Conservation (phyloP, 2,329 filamentous ascomycete species). For the Westerdykella ornata region DNA sequence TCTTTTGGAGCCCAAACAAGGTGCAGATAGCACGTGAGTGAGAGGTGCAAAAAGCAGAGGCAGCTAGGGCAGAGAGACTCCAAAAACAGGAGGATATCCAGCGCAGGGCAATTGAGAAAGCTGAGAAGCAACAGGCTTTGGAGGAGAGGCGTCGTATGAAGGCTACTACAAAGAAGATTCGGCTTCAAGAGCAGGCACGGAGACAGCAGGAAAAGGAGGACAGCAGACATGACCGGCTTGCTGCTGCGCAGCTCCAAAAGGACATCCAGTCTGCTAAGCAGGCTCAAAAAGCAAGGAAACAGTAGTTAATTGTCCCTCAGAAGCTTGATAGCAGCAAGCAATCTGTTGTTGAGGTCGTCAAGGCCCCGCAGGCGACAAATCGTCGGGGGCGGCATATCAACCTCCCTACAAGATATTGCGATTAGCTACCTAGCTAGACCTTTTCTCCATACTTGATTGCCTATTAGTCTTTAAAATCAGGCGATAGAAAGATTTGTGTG, state of each 20-base stretch:
- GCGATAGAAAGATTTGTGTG: too few relatives aligned
- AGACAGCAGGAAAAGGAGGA: neutral
- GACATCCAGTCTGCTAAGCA: neutral
- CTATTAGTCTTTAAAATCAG: too few relatives aligned
- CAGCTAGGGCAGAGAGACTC: neutral
- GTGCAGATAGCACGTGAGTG: too few relatives aligned
- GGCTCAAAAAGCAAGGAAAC: neutral
- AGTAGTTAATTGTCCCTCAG: neutral
- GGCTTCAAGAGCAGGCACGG: neutral
- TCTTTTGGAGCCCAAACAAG: slow-evolving; percentile 7
- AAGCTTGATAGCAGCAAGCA: neutral
- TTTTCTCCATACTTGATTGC: neutral
- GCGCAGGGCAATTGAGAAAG: neutral
- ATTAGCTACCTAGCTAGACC: neutral
- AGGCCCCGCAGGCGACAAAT: neutral
- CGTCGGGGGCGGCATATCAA: neutral
- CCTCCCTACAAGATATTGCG: neutral
- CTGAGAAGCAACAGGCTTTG: neutral
- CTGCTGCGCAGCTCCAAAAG: neutral
- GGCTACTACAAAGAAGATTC: neutral
- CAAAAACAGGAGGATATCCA: neutral
- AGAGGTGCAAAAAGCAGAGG: neutral
- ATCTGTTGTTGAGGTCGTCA: neutral
- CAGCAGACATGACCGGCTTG: too few relatives aligned
- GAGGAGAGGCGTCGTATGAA: neutral